phyloP scores from a whole-genome alignment of 805 yeast genomes.

The Geotrichum ghanense region DNA sequence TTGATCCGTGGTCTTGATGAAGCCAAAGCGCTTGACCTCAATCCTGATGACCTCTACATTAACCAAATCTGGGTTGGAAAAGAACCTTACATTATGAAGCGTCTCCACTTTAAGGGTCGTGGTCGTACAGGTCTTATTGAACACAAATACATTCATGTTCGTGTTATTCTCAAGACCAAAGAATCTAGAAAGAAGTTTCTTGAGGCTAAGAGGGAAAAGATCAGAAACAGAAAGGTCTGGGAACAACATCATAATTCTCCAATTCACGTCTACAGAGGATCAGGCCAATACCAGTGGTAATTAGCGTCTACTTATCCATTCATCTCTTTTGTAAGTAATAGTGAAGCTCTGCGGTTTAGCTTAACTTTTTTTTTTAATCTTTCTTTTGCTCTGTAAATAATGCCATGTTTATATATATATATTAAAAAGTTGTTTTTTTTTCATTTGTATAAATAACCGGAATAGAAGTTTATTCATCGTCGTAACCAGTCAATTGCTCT shows the following conservation, averaged over 20 bases:
- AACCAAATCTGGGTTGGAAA: conserved; percentile 86
- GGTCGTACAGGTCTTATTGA: conserved; percentile 74
- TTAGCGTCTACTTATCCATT: not conserved
- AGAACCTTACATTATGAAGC: conserved; percentile 63
- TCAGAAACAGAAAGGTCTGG: conserved; percentile 41
- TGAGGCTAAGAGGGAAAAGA: conserved; percentile 44
- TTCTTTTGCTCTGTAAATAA: not conserved
- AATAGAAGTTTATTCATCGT: conserved; percentile 19
- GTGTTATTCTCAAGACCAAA: conserved; percentile 60
- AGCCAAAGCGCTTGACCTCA: conserved; percentile 47
- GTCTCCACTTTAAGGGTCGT: conserved; percentile 78
- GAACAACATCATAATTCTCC: conserved; percentile 29
- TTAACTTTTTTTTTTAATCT: too few relatives aligned
- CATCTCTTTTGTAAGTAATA: too few relatives aligned
- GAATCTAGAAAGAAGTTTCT: conserved; percentile 50
- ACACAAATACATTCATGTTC: conserved; percentile 71
- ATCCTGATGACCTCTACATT: conserved; percentile 54
- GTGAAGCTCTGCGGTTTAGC: too few relatives aligned
- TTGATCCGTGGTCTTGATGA: conserved; percentile 62
- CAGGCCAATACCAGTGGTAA: conserved; percentile 28
- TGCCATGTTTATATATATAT: not conserved
- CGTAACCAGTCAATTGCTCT: conserved; percentile 24
- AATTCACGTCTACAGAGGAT: conserved; percentile 24
- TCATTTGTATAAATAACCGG: not conserved
- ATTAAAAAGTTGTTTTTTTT: not conserved